Evolutionary conservation across 257 asterid species (phyloP), one percentile per base, ranked within the genome.

Genomic region (Solanum paucissectum): DNA sequence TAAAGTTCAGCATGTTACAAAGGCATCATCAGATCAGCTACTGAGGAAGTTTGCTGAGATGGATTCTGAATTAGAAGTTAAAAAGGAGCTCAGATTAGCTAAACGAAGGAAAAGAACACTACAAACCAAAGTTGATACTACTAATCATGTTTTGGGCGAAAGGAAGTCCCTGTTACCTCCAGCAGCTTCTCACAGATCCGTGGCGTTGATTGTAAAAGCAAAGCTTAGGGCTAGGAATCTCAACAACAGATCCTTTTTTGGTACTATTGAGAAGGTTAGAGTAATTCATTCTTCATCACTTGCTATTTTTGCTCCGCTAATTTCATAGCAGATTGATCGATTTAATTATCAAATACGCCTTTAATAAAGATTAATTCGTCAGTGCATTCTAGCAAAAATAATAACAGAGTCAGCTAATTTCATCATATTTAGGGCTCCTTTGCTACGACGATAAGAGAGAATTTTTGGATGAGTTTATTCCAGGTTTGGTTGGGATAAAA

Each of bases 1-100:
- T 12, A 90, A 49, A 90, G 91, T 95, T 74, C 98, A 95, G 93
- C 96, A 94, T 84, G 95, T 96, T 12, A 91, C 96, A 4, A 96
- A 94, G 91, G 90, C 95, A 60, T 94, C 98, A 7, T 96, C 99
- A 5, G 98, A 95, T 74, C 93, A 94, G 91, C 95, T 96, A 21
- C 95, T 96, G 58, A 90, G 93, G 86, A 96, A 96, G 91, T 96
- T 96, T 71, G 98, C 99, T 2, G 95, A 93, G 85, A 91, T 91
- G 90, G 97, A 89, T 74, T 91, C 93, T 18, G 92, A 90, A 18
- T 42, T 90, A 27, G 91, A 92, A 20, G 89, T 88, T 42, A 93
- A 91, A 62, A 91, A 90, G 71, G 92, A 94, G 89, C 85, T 92
- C 13, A 88, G 93, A 34, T 74, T 92, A 85, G 93, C 95, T 4